Evolutionary conservation across 768 basidiomycete genomes (phyloP).

Genomic region (Mycena rosella): DNA sequence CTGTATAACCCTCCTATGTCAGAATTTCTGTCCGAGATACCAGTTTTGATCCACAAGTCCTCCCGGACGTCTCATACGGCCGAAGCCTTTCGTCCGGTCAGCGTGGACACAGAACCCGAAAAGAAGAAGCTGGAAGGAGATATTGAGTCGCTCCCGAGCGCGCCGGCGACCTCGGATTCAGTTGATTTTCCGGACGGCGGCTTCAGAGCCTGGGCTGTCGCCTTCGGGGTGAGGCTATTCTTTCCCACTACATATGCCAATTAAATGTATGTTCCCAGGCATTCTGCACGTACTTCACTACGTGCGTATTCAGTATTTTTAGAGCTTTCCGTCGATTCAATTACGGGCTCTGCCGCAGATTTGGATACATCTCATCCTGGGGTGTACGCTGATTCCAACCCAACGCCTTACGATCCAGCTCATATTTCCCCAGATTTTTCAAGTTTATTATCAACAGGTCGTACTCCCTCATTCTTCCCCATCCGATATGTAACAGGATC

Average conservation of each 20-base stretch:
- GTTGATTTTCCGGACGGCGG: conserved; percentile 12
- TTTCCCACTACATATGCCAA: background rate
- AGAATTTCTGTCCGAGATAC: no score
- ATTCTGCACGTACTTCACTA: background rate
- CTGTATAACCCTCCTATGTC: no score
- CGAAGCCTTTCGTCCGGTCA: background rate
- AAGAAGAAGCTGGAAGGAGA: background rate
- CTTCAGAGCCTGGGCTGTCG: conserved; percentile 1
- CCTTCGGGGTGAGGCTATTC: background rate
- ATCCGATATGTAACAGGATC: background rate
- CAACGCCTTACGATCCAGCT: background rate
- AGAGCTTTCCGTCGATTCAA: background rate
- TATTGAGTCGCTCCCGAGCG: background rate
- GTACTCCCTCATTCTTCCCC: background rate
- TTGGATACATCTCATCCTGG: background rate
- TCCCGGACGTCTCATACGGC: no score
- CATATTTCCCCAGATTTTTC: background rate
- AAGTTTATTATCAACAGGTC: conserved; percentile 7
- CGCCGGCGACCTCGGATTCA: background rate
- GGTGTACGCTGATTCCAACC: background rate
- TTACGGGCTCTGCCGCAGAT: background rate
- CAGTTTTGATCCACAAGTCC: no score
- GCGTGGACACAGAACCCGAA: background rate
- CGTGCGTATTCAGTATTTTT: background rate
- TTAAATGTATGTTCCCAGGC: background rate